A percentile compares a stretch with the other conserved stretches of the same genome.
These are phyloP conservation scores for Suillus sp. DNA, from an alignment of 768 basidiomycete genomes.

Conservation along the genomic window DNA sequence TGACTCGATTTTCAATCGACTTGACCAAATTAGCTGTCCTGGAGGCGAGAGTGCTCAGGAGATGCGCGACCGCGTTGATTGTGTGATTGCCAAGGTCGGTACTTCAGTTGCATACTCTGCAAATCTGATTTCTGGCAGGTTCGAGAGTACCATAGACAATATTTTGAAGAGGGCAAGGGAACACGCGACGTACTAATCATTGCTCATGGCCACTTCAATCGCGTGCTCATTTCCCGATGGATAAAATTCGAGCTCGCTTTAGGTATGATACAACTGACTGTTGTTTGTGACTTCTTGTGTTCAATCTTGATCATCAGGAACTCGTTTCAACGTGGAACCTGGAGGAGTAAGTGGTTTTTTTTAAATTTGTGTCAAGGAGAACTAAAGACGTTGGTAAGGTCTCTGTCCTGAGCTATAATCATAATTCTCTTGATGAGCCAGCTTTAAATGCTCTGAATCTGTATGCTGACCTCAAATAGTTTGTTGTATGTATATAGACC, in stretches of 20 bases:
- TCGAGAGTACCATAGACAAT: slow-evolving; percentile 69
- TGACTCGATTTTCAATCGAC: slow-evolving; percentile 2
- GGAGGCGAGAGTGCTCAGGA: slow-evolving; percentile 83
- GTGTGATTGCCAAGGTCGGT: slow-evolving; percentile 66
- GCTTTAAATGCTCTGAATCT: slow-evolving; percentile 75
- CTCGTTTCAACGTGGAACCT: slow-evolving; percentile 83
- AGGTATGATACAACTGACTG: slow-evolving; percentile 39
- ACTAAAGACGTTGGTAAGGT: slow-evolving; percentile 45
- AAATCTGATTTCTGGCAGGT: slow-evolving; percentile 44
- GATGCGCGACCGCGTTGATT: slow-evolving; percentile 80
- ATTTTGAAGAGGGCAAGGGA: slow-evolving; percentile 65
- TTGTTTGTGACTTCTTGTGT: slow-evolving; percentile 4
- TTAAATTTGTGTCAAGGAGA: slow-evolving; percentile 1
- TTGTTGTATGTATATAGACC: slow-evolving; percentile 4
- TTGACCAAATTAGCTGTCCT: slow-evolving; percentile 63
- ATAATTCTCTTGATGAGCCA: slow-evolving; percentile 76
- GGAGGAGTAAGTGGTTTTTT: slow-evolving; percentile 58
- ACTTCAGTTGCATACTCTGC: background rate
- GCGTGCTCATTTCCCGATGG: slow-evolving; percentile 82
- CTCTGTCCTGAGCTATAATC: slow-evolving; percentile 82
- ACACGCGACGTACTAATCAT: slow-evolving; percentile 85
- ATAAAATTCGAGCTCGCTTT: slow-evolving; percentile 62
- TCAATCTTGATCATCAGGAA: slow-evolving; percentile 43
- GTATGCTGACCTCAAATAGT: slow-evolving; percentile 45
- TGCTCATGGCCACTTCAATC: slow-evolving; percentile 84